Conservation (phyloP, 495 filamentous ascomycete genomes). For the Corynascus novoguineensis region DNA sequence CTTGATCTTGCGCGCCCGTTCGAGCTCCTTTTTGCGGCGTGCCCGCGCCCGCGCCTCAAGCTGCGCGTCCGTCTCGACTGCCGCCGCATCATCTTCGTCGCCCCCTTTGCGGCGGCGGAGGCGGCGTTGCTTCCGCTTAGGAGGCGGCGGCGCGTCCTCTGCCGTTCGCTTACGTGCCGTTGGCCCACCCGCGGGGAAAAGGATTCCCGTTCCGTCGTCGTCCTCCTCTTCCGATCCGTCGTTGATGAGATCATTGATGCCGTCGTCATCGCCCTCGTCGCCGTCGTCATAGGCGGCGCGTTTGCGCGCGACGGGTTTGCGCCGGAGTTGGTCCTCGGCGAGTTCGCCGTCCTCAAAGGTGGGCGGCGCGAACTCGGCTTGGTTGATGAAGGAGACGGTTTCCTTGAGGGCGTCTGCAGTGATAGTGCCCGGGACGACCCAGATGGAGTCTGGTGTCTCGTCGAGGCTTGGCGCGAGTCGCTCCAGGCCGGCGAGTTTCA, state of each 20-base stretch:
- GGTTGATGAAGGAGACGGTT: slow-evolving; percentile 55
- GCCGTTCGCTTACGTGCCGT: slow-evolving; percentile 44
- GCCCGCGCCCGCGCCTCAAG: slow-evolving; percentile 43
- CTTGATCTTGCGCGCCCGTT: slow-evolving; percentile 72
- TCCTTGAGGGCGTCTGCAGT: slow-evolving; percentile 58
- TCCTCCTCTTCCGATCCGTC: slow-evolving; percentile 54
- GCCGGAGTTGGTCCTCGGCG: slow-evolving; percentile 70
- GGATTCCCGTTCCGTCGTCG: slow-evolving; percentile 36
- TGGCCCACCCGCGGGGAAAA: slow-evolving; percentile 66
- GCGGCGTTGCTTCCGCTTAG: slow-evolving; percentile 39
- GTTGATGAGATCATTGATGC: slow-evolving; percentile 51
- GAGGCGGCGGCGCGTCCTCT: slow-evolving; percentile 37
- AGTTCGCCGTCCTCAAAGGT: slow-evolving; percentile 61
- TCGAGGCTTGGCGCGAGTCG: slow-evolving; percentile 58
- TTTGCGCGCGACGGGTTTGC: slow-evolving; percentile 53
- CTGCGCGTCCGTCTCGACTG: slow-evolving; percentile 29
- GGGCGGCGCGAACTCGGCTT: slow-evolving; percentile 65
- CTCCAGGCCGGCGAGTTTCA: slow-evolving; percentile 69
- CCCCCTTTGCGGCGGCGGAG: slow-evolving; percentile 44
- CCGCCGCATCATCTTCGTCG: slow-evolving; percentile 32
- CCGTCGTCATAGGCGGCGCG: slow-evolving; percentile 58
- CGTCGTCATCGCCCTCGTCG: slow-evolving; percentile 53
- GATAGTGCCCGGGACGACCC: slow-evolving; percentile 69
- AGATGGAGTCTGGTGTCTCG: slow-evolving; percentile 63
- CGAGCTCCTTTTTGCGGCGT: slow-evolving; percentile 53